These are phyloP conservation scores for Melampsora americana DNA, from an alignment of 1,284 basidiomycete species.

Conservation along the genomic window DNA sequence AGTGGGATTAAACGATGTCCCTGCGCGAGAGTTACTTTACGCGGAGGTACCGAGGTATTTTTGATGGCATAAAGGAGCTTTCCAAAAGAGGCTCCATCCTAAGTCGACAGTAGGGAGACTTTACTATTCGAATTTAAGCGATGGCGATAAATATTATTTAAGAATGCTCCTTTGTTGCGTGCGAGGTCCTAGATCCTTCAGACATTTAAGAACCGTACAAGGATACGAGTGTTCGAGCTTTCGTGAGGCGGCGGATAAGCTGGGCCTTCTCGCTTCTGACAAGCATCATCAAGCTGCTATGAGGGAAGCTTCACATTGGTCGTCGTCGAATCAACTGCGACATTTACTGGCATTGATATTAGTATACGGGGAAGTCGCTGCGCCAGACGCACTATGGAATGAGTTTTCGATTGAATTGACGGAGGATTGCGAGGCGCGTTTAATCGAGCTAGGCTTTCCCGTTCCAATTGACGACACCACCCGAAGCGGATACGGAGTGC, in stretches of 20 bases:
- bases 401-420: slow-evolving; percentile 55
- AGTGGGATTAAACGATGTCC: neutral
- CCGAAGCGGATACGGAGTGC: too few relatives aligned
- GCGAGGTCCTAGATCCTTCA: neutral
- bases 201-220: neutral
- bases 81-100: slow-evolving; percentile 48
- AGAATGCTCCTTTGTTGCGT: neutral
- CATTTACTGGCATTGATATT: slow-evolving; percentile 58
- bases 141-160: slow-evolving; percentile 13
- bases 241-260: neutral
- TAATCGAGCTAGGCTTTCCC: too few relatives aligned
- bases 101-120: slow-evolving; percentile 45
- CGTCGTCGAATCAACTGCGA: slow-evolving; percentile 56
- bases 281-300: slow-evolving; percentile 55
- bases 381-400: slow-evolving; percentile 56
- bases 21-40: neutral
- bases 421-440: slow-evolving; percentile 51
- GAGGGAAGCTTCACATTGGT: slow-evolving; percentile 56
- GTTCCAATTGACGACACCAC: too few relatives aligned
- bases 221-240: neutral
- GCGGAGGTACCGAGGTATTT: slow-evolving; percentile 14
- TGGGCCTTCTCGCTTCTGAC: neutral
- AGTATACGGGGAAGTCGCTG: slow-evolving; percentile 52
- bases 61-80: neutral
- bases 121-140: neutral